phyloP scores from a whole-genome alignment of 208 protist genomes.

The Trypanosomatidae sp. region DNA sequence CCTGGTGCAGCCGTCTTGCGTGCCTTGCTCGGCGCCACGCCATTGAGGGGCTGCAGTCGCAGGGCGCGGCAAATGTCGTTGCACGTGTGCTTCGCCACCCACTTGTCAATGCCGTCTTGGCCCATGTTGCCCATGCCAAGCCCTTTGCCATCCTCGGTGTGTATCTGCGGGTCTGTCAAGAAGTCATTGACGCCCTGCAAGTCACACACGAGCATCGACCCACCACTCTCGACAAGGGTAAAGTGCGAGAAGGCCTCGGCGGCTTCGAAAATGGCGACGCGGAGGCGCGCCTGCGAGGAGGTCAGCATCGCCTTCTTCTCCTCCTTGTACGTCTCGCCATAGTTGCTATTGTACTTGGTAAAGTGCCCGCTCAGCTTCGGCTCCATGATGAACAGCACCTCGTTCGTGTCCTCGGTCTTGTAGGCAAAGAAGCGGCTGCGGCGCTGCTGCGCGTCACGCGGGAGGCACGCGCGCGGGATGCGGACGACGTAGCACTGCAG shows the following conservation, averaged over 20 bases:
- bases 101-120: conserved; percentile 70
- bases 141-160: conserved; percentile 61
- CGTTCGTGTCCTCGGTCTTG: conserved; percentile 44
- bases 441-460: conserved; percentile 19
- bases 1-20: too few relatives aligned
- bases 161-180: conserved; percentile 77
- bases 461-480: conserved; percentile 40
- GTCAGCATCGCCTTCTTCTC: conserved; percentile 43
- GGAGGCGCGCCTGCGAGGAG: conserved; percentile 17
- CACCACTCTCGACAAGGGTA: conserved; percentile 44
- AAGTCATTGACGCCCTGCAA: conserved; percentile 76
- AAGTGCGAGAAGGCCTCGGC: conserved; percentile 86
- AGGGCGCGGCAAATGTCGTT: conserved; percentile 55
- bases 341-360: conserved; percentile 88
- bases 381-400: conserved; percentile 79
- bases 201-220: conserved; percentile 68
- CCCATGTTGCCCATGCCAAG: conserved; percentile 79
- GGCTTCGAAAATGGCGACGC: conserved; percentile 43
- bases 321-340: conserved; percentile 51
- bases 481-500: conserved; percentile 75
- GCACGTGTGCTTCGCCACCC: conserved; percentile 54
- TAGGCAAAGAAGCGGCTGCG: conserved; percentile 59
- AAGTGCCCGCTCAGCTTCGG: conserved; percentile 73
- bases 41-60: conserved; percentile 25
- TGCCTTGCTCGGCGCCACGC: conserved; percentile 2